Percentiles rank a stretch among this genome's conserved stretches.
These are phyloP conservation scores for Phytophthora pistaciae DNA, from an alignment of 352 stramenopile genomes.

Conservation along the genomic window DNA sequence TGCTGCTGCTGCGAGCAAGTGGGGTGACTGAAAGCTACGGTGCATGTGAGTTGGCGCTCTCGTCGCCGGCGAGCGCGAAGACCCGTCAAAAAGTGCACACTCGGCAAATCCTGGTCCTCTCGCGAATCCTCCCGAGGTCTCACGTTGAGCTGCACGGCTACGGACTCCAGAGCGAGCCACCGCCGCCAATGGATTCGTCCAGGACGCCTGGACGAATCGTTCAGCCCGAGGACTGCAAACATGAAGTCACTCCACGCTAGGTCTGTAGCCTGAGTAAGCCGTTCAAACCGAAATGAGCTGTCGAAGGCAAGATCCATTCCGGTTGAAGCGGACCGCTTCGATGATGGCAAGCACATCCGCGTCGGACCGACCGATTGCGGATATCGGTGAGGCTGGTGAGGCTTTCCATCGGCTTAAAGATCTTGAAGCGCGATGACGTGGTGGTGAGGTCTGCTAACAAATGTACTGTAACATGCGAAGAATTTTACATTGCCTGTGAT, in stretches of 20 bases:
- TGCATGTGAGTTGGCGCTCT: not conserved
- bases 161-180: not conserved
- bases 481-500: too few species aligned
- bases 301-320: not conserved
- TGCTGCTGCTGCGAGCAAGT: too few species aligned
- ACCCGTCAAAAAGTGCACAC: not conserved
- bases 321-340: not conserved
- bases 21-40: not conserved
- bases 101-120: conserved; percentile 2
- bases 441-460: not conserved
- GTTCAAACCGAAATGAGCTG: not conserved
- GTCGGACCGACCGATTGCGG: not conserved
- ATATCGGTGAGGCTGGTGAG: not conserved
- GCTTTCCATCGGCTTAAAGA: conserved; percentile 4
- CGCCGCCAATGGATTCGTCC: conserved; percentile 14
- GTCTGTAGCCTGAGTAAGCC: too few species aligned
- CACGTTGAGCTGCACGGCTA: conserved; percentile 9
- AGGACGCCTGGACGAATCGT: not conserved
- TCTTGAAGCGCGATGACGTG: conserved; percentile 4
- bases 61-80: not conserved
- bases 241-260: not conserved
- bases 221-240: not conserved
- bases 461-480: too few species aligned
- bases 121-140: not conserved
- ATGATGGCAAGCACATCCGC: not conserved